These are phyloP conservation scores for Wickerhamomyces sp. DNA, from an alignment of 1,139 yeast species.

Conservation along the genomic window DNA sequence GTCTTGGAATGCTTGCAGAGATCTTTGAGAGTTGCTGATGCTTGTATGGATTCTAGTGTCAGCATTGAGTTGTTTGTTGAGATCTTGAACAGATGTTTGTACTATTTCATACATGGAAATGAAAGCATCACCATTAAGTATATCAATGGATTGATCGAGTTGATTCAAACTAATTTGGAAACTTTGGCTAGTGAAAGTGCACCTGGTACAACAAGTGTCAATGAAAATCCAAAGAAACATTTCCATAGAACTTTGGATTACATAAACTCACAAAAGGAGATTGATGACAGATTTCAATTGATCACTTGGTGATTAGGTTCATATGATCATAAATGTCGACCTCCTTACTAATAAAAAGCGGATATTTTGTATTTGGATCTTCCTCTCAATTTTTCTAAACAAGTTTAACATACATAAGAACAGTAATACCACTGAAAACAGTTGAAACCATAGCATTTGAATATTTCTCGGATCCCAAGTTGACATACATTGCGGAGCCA, in stretches of 20 bases:
- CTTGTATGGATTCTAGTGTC: constrained; percentile 80
- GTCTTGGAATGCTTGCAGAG: constrained; percentile 68
- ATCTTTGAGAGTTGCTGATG: constrained; percentile 84
- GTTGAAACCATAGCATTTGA: constrained; percentile 57
- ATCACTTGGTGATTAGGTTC: constrained; percentile 26
- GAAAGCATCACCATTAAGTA: constrained; percentile 65
- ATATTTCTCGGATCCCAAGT: constrained; percentile 38
- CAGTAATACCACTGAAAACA: constrained; percentile 39
- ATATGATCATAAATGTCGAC: too few relatives aligned
- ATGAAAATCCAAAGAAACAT: constrained; percentile 36
- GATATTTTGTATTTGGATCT: too few relatives aligned
- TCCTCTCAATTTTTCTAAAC: too few relatives aligned
- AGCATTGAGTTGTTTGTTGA: constrained; percentile 84
- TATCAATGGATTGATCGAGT: constrained; percentile 80
- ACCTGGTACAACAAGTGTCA: constrained; percentile 32
- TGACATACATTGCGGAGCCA: too few relatives aligned
- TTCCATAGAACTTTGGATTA: constrained; percentile 66
- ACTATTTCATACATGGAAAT: constrained; percentile 82
- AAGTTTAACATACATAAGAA: too few relatives aligned
- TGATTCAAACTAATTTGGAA: constrained; percentile 71
- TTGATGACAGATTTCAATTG: constrained; percentile 59
- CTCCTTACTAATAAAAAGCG: too few relatives aligned
- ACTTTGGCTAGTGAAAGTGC: constrained; percentile 35
- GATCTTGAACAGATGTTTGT: constrained; percentile 77
- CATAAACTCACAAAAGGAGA: constrained; percentile 59